Percentiles rank a stretch among this genome's conserved stretches.
Conservation (phyloP, 2,329 filamentous ascomycete species). For the Ceratocystis lukuohia region DNA sequence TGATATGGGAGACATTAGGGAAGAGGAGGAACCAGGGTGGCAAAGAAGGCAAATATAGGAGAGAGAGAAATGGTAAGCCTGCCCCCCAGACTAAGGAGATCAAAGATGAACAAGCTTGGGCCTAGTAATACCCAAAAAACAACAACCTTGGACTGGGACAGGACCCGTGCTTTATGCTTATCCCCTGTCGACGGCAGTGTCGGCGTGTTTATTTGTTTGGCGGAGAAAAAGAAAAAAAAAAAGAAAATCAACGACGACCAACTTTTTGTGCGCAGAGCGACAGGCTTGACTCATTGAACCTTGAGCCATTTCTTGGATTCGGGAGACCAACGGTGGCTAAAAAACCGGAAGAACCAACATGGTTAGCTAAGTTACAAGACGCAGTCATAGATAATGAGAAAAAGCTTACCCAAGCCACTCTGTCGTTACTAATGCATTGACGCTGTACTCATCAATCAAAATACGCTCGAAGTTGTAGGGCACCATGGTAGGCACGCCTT, state of each 20-base stretch:
- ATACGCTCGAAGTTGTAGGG: conserved; percentile 57
- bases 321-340: conserved; percentile 47
- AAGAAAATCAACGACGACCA: background rate
- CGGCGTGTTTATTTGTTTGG: background rate
- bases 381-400: background rate
- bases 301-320: conserved; percentile 47
- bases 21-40: background rate
- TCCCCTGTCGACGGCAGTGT: background rate
- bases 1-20: background rate
- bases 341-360: background rate
- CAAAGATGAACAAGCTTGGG: background rate
- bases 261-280: background rate
- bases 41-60: background rate
- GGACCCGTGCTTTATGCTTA: background rate
- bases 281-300: conserved; percentile 22
- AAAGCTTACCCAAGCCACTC: conserved; percentile 46
- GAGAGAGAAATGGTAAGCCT: background rate
- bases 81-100: background rate
- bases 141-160: background rate
- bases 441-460: conserved; percentile 50
- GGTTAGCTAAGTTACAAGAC: conserved; percentile 4
- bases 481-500: conserved; percentile 56
- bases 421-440: conserved; percentile 46
- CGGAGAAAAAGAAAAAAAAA: background rate
- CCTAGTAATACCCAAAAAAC: background rate